phyloP scores from a whole-genome alignment of 2,329 filamentous ascomycete species.

The Phyllosticta citribraziliensis region DNA sequence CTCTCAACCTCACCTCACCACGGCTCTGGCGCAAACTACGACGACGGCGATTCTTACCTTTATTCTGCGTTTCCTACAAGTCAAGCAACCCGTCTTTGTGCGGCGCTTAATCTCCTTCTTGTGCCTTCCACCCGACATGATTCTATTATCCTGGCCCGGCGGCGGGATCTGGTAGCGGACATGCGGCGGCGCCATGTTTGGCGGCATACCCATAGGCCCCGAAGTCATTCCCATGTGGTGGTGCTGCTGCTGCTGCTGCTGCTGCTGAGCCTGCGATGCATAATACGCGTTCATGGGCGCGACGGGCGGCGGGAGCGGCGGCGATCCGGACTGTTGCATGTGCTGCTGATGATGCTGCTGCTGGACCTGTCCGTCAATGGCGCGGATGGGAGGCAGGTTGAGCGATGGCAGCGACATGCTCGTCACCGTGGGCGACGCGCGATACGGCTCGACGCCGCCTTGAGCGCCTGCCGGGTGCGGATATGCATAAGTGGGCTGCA shows the following conservation, averaged over 20 bases:
- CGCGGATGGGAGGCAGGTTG: constrained; percentile 42
- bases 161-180: constrained; percentile 50
- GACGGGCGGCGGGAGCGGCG: constrained; percentile 43
- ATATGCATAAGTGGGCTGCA: constrained; percentile 40
- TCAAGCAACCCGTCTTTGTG: constrained; percentile 62
- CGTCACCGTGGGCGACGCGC: constrained; percentile 36
- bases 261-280: constrained; percentile 26
- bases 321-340: constrained; percentile 33
- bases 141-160: constrained; percentile 37
- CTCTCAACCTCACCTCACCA: constrained; percentile 9
- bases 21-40: background rate
- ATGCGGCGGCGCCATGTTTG: constrained; percentile 24
- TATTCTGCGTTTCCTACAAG: constrained; percentile 52
- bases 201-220: constrained; percentile 37
- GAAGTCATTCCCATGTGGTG: constrained; percentile 6
- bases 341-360: constrained; percentile 17
- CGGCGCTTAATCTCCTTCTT: constrained; percentile 67
- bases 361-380: constrained; percentile 35
- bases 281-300: constrained; percentile 46
- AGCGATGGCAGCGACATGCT: constrained; percentile 36
- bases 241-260: constrained; percentile 15
- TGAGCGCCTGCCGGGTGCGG: constrained; percentile 31
- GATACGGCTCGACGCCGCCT: constrained; percentile 32
- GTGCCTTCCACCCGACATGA: constrained; percentile 53
- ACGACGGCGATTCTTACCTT: constrained; percentile 44